These are phyloP conservation scores for Bothriochloa decipiens DNA, from an alignment of 176 grass and related monocot genomes.

Conservation along the genomic window DNA sequence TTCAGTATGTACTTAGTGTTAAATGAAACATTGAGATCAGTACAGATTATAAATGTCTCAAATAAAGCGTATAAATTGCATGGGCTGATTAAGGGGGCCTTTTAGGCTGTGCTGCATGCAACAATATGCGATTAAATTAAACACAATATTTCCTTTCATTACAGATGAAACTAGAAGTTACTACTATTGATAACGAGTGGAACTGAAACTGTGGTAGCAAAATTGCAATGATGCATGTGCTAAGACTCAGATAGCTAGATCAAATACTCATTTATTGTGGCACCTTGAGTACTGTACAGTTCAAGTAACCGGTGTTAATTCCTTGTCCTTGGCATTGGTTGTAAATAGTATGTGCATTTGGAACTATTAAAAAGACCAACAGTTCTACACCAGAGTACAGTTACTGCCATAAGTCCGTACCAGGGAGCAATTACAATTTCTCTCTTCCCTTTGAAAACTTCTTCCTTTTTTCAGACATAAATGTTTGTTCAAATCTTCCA, in stretches of 20 bases:
- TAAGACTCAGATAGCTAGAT: constrained; percentile 2
- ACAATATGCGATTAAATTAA: constrained; percentile 4
- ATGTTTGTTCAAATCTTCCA: background rate
- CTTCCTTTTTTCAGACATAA: constrained; percentile 13
- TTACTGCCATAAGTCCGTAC: constrained; percentile 31
- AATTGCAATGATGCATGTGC: constrained; percentile 31
- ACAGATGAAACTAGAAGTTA: background rate
- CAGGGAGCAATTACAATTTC: constrained; percentile 9
- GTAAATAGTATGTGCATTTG: constrained; percentile 37
- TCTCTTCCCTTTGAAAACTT: background rate
- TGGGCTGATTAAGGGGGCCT: background rate
- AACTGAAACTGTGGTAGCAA: constrained; percentile 2
- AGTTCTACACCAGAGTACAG: constrained; percentile 31
- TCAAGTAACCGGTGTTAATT: constrained; percentile 46
- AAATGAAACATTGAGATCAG: background rate
- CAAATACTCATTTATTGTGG: constrained; percentile 55
- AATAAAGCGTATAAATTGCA: background rate
- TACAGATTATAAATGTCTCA: constrained; percentile 15
- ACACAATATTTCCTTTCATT: background rate
- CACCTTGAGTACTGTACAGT: constrained; percentile 43
- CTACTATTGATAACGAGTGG: background rate
- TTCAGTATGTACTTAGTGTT: too few species aligned
- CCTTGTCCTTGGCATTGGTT: constrained; percentile 52
- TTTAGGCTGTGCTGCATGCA: background rate
- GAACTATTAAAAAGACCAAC: constrained; percentile 38